Base-by-base conservation (phyloP, 768 basidiomycete genomes). In the Atractiella rhizophila region DNA sequence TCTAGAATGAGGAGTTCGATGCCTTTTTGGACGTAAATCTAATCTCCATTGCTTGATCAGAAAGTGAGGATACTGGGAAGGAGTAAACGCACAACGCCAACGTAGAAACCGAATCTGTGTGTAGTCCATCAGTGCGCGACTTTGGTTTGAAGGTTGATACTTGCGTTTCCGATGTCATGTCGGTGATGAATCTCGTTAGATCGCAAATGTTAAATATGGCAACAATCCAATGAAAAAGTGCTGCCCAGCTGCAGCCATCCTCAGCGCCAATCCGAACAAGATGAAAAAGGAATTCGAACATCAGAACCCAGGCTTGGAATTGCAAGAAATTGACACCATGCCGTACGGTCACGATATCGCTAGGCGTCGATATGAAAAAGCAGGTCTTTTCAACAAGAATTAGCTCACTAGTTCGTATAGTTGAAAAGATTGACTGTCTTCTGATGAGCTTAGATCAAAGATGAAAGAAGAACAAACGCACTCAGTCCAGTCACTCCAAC, bases 401-500 rank as follows among this genome's bases (percentile, higher is more conserved):
- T n/a, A n/a, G n/a, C n/a, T n/a, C n/a, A n/a, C n/a, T 44, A 57
- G 12, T 54, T 51, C 7, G 54, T 55, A 37, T 56, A 55, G 41
- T 56, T 56, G 51, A 57, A 52, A 1, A 56, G 37, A 36, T 51
- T 55, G 48, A 54, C n/a, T n/a, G 33, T 4, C 45, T 24, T 28
- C 49, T 44, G 20, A 34, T 37, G 27, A 43, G 30, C 37, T 27
- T 15, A 2, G n/a, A 2, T 3, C 5, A 4, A 3, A n/a, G 16
- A 9, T 3, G 18, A 28, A 8, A 4, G 11, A 32, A 24, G 37
- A 34, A 26, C 21, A 11, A 12, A 28, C 43, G 34, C 2, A 21
- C 68, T 86, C 1, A 85, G 83, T 71, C 77, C 78, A 35, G 80
- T 88, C 2, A 88, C 83, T 5, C 86, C 86, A 2, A 79, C 77